Evolutionary conservation across 1,284 basidiomycete genomes (phyloP).

Genomic region (Malassezia globosa): DNA sequence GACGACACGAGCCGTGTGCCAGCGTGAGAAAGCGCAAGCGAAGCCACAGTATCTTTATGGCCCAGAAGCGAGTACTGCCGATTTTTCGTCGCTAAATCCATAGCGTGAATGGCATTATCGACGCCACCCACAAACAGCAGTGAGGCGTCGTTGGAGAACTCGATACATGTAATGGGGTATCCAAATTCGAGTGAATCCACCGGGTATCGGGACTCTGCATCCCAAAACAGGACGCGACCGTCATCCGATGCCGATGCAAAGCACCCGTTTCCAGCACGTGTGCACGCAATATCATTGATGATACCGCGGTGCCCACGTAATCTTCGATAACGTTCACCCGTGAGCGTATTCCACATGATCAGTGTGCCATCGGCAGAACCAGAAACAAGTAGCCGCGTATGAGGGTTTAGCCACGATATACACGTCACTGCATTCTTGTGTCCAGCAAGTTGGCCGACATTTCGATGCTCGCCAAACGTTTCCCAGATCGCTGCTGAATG

Average conservation of each 20-base stretch:
- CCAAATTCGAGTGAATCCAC: slow-evolving; percentile 36
- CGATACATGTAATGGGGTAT: slow-evolving; percentile 45
- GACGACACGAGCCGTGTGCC: slow-evolving; percentile 42
- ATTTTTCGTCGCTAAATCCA: slow-evolving; percentile 28
- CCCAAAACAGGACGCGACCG: slow-evolving; percentile 42
- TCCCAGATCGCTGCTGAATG: slow-evolving; percentile 31
- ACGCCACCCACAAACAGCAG: slow-evolving; percentile 44
- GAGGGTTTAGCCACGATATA: slow-evolving; percentile 25
- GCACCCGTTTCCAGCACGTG: slow-evolving; percentile 25
- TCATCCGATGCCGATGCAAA: slow-evolving; percentile 39
- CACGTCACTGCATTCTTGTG: slow-evolving; percentile 41
- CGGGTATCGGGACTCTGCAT: slow-evolving; percentile 27
- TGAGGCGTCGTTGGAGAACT: slow-evolving; percentile 39
- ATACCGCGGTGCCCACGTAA: slow-evolving; percentile 39
- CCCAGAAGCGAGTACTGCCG: slow-evolving; percentile 29
- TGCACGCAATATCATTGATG: slow-evolving; percentile 38
- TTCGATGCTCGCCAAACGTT: slow-evolving; percentile 36
- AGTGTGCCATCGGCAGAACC: slow-evolving; percentile 45
- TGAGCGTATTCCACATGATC: slow-evolving; percentile 32
- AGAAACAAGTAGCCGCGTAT: slow-evolving; percentile 27
- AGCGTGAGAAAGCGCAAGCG: slow-evolving; percentile 31
- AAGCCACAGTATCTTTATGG: slow-evolving; percentile 37
- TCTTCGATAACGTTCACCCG: slow-evolving; percentile 35
- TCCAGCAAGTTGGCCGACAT: slow-evolving; percentile 38
- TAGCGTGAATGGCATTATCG: slow-evolving; percentile 44